Conservation (phyloP, 2,329 filamentous ascomycete genomes). For the Xylaria multiplex region DNA sequence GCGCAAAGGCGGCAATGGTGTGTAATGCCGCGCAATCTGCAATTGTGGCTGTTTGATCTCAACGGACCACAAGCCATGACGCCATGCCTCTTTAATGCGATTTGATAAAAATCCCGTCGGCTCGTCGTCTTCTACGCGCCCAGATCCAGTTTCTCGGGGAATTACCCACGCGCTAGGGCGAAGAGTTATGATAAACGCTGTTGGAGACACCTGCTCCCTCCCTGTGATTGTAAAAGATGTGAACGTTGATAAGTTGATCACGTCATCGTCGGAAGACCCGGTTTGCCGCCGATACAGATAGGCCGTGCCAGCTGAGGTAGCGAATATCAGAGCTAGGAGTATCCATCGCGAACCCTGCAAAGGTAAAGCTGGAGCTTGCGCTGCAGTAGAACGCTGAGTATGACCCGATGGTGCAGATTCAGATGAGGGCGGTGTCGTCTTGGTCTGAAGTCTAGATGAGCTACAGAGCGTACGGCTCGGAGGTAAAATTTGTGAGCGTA, state of each 20-base stretch:
- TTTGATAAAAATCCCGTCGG: conserved; percentile 16
- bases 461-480: conserved; percentile 7
- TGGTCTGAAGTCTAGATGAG: conserved; percentile 11
- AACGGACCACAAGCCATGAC: conserved; percentile 81
- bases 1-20: conserved; percentile 74
- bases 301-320: conserved; percentile 23
- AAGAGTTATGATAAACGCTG: conserved; percentile 75
- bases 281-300: conserved; percentile 24
- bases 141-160: not conserved
- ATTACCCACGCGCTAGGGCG: conserved; percentile 42
- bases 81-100: conserved; percentile 59
- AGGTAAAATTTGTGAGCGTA: not conserved
- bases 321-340: conserved; percentile 27
- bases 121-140: conserved; percentile 28
- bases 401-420: not conserved
- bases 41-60: conserved; percentile 95
- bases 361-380: not conserved
- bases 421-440: conserved; percentile 5
- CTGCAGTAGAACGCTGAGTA: not conserved
- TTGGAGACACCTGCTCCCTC: conserved; percentile 71
- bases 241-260: conserved; percentile 69
- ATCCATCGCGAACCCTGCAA: conserved; percentile 24
- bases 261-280: conserved; percentile 26
- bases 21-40: conserved; percentile 92
- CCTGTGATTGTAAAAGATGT: conserved; percentile 71